Conservation (phyloP, 192 early-diverging fungal species). For the Ramicandelaber brevisporus region DNA sequence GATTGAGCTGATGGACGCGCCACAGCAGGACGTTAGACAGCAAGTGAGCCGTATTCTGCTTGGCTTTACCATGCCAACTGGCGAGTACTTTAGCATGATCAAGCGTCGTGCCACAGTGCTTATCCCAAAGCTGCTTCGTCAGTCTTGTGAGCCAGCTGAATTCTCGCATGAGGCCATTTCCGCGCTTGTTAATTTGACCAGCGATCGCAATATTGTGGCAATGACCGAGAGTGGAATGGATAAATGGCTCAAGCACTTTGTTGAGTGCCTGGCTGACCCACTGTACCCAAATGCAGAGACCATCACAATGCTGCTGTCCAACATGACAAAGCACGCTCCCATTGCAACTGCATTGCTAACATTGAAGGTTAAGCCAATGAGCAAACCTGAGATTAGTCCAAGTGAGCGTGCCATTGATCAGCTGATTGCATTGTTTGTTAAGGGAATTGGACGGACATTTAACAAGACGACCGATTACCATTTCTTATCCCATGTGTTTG, state of each 20-base stretch:
- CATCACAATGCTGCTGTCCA: slow-evolving; percentile 85
- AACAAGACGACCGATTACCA: slow-evolving; percentile 58
- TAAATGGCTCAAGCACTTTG: too few relatives aligned
- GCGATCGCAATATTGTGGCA: too few relatives aligned
- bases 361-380: slow-evolving; percentile 6
- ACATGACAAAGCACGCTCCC: slow-evolving; percentile 48
- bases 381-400: slow-evolving; percentile 11
- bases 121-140: too few relatives aligned
- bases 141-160: too few relatives aligned
- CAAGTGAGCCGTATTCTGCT: slow-evolving; percentile 54
- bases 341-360: slow-evolving; percentile 26
- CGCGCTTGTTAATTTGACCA: too few relatives aligned
- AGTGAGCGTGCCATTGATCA: slow-evolving; percentile 43
- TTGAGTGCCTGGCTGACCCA: too few relatives aligned
- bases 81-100: slow-evolving; percentile 29
- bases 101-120: too few relatives aligned
- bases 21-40: slow-evolving; percentile 54
- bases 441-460: slow-evolving; percentile 47
- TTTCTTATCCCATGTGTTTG: slow-evolving; percentile 82
- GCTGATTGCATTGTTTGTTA: slow-evolving; percentile 69
- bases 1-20: slow-evolving; percentile 42
- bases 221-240: too few relatives aligned
- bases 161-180: too few relatives aligned
- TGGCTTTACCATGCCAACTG: slow-evolving; percentile 28
- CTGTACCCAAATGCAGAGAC: too few relatives aligned